These are phyloP conservation scores for Gentiana dahurica DNA, from an alignment of 257 asterid genomes.

Conservation along the genomic window DNA sequence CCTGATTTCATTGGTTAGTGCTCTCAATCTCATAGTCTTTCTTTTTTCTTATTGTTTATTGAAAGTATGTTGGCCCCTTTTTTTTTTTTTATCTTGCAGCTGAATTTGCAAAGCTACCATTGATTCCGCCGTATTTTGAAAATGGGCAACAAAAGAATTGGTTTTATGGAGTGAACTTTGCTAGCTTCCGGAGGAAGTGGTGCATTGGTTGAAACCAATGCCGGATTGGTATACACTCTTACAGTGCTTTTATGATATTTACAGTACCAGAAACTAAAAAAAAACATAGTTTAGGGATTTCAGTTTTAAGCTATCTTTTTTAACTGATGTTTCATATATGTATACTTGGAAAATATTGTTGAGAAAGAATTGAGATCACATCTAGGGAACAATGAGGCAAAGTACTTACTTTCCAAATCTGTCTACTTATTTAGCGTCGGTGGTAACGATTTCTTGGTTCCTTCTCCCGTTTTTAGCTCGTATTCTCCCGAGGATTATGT, in stretches of 20 bases:
- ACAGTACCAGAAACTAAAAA: too few species aligned
- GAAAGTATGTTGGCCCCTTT: neutral
- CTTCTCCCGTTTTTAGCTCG: conserved; percentile 11
- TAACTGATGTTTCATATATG: too few species aligned
- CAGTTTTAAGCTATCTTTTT: too few species aligned
- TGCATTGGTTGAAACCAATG: conserved; percentile 34
- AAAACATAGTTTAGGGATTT: too few species aligned
- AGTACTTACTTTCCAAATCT: conserved; percentile 12
- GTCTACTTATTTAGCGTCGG: conserved; percentile 23
- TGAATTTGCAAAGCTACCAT: conserved; percentile 37
- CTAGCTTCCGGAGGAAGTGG: conserved; percentile 68
- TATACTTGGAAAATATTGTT: neutral
- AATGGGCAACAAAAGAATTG: conserved; percentile 14
- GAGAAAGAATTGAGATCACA: conserved; percentile 7
- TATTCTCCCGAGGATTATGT: conserved; percentile 10
- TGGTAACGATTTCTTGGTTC: conserved; percentile 14
- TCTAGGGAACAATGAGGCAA: conserved; percentile 5
- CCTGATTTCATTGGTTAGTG: conserved; percentile 43
- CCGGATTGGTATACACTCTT: too few species aligned
- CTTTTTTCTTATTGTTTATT: neutral
- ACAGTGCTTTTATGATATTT: too few species aligned
- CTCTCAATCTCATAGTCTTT: too few species aligned
- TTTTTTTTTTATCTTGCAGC: conserved; percentile 18
- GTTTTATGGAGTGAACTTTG: conserved; percentile 47
- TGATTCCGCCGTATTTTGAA: conserved; percentile 33